Percentiles rank a stretch among this genome's conserved stretches.
Evolutionary conservation across 2,329 filamentous ascomycete species (phyloP).

Genomic region (Aspergillus fischeri): DNA sequence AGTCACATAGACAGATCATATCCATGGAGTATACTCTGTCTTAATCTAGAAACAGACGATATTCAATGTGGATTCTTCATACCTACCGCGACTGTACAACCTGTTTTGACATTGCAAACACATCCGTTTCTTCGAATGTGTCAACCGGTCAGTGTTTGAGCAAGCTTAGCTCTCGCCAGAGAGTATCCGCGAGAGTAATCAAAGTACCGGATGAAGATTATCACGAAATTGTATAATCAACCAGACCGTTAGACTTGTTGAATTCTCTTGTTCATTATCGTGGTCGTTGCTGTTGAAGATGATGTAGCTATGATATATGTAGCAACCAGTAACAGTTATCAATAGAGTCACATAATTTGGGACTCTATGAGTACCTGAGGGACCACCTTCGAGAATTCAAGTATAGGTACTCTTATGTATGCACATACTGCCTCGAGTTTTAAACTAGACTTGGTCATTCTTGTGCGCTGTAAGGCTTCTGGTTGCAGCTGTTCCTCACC

Average conservation of each 20-base stretch:
- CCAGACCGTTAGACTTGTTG: not conserved
- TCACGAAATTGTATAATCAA: not conserved
- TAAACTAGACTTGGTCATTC: not conserved
- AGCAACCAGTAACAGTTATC: not conserved
- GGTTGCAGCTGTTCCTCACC: not conserved
- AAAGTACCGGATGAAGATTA: not conserved
- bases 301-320: not conserved
- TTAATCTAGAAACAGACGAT: not conserved
- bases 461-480: not conserved
- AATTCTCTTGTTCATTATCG: too few species aligned
- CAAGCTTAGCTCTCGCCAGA: not conserved
- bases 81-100: not conserved
- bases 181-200: not conserved
- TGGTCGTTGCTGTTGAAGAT: too few species aligned
- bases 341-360: too few species aligned
- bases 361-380: not conserved
- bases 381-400: too few species aligned
- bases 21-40: not conserved
- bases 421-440: not conserved
- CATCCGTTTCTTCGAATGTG: not conserved
- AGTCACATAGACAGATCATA: not conserved
- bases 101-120: not conserved
- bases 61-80: not conserved
- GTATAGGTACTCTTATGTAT: not conserved
- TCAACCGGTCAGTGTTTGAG: not conserved